Evolutionary conservation across 2,329 filamentous ascomycete species (phyloP).

Genomic region (Paracamarosporium sp.): DNA sequence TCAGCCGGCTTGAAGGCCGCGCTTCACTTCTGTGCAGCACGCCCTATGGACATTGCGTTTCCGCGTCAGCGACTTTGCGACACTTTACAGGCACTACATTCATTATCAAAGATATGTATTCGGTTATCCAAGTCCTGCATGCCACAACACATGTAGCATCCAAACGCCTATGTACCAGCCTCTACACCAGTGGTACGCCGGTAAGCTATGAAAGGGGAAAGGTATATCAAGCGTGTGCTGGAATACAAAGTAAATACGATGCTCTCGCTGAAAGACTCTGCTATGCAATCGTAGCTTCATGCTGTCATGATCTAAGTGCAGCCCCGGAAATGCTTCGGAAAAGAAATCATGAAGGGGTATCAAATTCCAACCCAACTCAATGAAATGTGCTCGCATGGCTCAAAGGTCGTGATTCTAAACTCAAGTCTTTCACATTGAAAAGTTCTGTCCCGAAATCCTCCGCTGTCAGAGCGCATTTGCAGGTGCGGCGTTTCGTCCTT

Average conservation of each 20-base stretch:
- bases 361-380: constrained; percentile 36
- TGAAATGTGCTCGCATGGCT: not conserved
- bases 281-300: constrained; percentile 10
- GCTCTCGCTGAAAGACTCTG: not conserved
- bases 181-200: not conserved
- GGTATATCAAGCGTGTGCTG: not conserved
- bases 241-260: not conserved
- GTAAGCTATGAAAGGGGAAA: not conserved
- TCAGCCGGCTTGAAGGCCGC: no score
- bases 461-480: not conserved
- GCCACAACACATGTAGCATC: not conserved
- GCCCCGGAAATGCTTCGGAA: not conserved
- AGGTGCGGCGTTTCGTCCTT: not conserved
- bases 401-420: not conserved
- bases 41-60: no score
- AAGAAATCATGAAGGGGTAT: constrained; percentile 34
- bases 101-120: no score
- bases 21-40: no score
- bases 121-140: not conserved
- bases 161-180: no score
- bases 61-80: no score
- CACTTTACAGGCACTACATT: no score
- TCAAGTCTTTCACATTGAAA: not conserved
- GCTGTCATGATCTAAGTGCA: not conserved
- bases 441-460: not conserved